These are phyloP conservation scores for Leccinum incarnatum DNA, from an alignment of 768 basidiomycete genomes.

Conservation along the genomic window DNA sequence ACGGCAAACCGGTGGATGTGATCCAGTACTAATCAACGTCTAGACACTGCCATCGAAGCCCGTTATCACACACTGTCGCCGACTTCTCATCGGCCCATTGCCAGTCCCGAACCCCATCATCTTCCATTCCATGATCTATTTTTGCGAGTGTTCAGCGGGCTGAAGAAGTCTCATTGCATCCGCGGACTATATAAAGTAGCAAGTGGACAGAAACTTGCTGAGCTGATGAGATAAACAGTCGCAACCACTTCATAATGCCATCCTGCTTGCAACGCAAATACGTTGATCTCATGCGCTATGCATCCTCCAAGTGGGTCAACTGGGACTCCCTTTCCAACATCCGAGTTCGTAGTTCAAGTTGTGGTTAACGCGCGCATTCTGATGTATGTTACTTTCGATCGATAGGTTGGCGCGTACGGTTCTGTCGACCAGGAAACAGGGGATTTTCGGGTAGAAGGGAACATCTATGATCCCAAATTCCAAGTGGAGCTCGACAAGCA, in stretches of 20 bases:
- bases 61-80: neutral
- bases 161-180: neutral
- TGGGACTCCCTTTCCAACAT: slow-evolving; percentile 34
- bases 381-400: neutral
- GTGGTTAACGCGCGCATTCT: neutral
- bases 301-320: slow-evolving; percentile 35
- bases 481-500: slow-evolving; percentile 17
- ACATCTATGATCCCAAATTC: slow-evolving; percentile 31
- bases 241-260: slow-evolving; percentile 1
- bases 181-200: neutral
- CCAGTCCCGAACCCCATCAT: neutral
- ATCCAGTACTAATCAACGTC: too few relatives aligned
- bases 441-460: slow-evolving; percentile 31
- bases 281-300: slow-evolving; percentile 31
- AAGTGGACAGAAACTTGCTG: neutral
- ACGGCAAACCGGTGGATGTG: too few relatives aligned
- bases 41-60: neutral
- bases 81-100: neutral
- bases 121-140: neutral
- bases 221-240: neutral
- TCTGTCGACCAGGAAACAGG: slow-evolving; percentile 30
- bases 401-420: slow-evolving; percentile 36
- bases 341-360: slow-evolving; percentile 15
- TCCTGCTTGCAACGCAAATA: slow-evolving; percentile 28
- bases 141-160: neutral